These are phyloP conservation scores for Przewalskia tangutica DNA, from an alignment of 257 asterid species.

Conservation along the genomic window DNA sequence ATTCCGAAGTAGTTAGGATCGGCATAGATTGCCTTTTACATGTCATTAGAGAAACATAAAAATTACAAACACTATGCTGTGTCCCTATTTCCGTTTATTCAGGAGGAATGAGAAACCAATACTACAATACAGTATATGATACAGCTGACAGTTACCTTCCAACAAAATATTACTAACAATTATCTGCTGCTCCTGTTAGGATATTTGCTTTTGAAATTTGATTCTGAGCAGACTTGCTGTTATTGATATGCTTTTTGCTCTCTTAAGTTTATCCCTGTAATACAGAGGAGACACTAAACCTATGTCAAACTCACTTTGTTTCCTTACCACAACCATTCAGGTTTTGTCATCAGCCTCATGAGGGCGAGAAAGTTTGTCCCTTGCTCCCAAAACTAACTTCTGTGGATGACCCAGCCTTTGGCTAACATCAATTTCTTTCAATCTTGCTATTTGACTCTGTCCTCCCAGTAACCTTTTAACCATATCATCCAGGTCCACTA, in stretches of 20 bases:
- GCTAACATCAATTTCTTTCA: constrained; percentile 23
- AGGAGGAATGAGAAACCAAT: neutral
- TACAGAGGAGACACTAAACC: neutral
- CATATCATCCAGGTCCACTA: constrained; percentile 61
- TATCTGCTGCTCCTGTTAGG: neutral
- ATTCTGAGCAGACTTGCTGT: neutral
- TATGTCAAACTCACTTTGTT: constrained; percentile 18
- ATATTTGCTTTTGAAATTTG: neutral
- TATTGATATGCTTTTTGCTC: neutral
- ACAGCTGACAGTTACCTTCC: neutral
- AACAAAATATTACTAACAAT: neutral
- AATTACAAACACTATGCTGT: neutral
- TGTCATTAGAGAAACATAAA: neutral
- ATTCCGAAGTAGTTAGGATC: neutral
- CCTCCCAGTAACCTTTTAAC: constrained; percentile 42
- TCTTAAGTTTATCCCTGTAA: neutral
- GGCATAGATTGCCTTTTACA: neutral
- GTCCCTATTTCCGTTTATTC: neutral
- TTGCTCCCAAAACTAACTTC: constrained; percentile 33
- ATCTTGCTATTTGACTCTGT: constrained; percentile 33
- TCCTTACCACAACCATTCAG: constrained; percentile 12
- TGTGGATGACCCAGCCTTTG: constrained; percentile 40
- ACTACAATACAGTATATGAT: neutral
- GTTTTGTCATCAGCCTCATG: constrained; percentile 20
- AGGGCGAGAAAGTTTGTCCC: constrained; percentile 30